Evolutionary conservation across 805 yeast species (phyloP).

Genomic region (Candida mattraensis): DNA sequence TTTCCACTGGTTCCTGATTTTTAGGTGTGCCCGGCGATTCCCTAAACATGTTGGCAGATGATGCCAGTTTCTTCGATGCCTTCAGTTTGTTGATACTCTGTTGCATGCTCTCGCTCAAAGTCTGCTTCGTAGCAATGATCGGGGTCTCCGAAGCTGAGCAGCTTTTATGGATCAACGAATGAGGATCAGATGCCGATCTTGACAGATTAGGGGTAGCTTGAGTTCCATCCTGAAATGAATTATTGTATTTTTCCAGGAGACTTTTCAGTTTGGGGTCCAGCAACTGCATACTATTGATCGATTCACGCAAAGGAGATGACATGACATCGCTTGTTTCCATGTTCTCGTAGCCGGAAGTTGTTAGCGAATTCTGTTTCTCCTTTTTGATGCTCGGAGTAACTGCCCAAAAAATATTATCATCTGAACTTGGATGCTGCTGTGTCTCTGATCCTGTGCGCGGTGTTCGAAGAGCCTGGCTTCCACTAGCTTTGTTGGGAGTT

Average conservation of each 20-base stretch:
- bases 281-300: slow-evolving; percentile 18
- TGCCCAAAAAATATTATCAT: slow-evolving; percentile 42
- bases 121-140: slow-evolving; percentile 28
- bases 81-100: slow-evolving; percentile 41
- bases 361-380: slow-evolving; percentile 11
- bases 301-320: slow-evolving; percentile 43
- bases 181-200: slow-evolving; percentile 28
- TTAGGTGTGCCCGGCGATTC: slow-evolving; percentile 6
- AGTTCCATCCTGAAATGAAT: slow-evolving; percentile 31
- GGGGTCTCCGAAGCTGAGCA: slow-evolving; percentile 13
- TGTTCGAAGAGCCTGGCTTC: slow-evolving; percentile 2
- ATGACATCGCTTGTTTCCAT: slow-evolving; percentile 28
- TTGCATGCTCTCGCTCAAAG: slow-evolving; percentile 29
- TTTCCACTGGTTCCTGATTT: slow-evolving; percentile 5
- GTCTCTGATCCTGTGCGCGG: slow-evolving; percentile 8
- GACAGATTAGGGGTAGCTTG: slow-evolving; percentile 36
- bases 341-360: slow-evolving; percentile 17
- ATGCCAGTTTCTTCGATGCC: slow-evolving; percentile 32
- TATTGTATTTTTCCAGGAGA: slow-evolving; percentile 44
- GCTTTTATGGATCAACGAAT: slow-evolving; percentile 36
- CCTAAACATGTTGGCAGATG: slow-evolving; percentile 4
- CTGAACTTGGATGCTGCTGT: slow-evolving; percentile 32
- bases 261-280: slow-evolving; percentile 30
- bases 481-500: slow-evolving; percentile 21
- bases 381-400: slow-evolving; percentile 35